Conservation (phyloP, 495 filamentous ascomycete genomes). For the Cryomyces minteri region DNA sequence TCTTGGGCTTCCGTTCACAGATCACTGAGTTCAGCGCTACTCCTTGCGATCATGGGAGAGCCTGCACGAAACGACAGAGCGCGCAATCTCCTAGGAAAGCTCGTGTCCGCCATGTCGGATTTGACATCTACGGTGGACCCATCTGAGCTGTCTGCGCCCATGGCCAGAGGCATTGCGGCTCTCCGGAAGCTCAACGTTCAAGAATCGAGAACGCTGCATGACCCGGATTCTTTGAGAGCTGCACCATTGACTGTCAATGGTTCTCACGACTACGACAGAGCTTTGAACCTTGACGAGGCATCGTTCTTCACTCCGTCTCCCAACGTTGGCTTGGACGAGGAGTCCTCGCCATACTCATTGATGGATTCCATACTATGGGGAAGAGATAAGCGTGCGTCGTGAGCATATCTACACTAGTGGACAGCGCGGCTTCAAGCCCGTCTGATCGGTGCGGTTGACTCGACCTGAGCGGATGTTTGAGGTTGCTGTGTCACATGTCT, state of each 20-base stretch:
- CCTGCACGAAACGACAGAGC: conserved; percentile 18
- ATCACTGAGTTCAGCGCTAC: conserved; percentile 42
- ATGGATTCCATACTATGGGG: conserved; percentile 14
- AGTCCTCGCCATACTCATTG: conserved; percentile 11
- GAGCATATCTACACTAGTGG: too few relatives aligned
- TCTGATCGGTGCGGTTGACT: too few relatives aligned
- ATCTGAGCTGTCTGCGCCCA: conserved; percentile 19
- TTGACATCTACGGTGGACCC: conserved; percentile 16
- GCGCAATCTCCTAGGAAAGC: conserved; percentile 12
- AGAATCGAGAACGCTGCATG: neutral
- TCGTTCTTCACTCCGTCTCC: conserved; percentile 4
- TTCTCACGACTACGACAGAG: conserved; percentile 1
- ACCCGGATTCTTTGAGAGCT: neutral
- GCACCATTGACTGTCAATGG: neutral
- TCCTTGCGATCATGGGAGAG: conserved; percentile 46
- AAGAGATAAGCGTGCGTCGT: neutral
- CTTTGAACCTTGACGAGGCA: conserved; percentile 1
- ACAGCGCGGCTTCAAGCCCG: too few relatives aligned
- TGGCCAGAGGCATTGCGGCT: conserved; percentile 16
- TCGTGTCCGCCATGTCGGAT: conserved; percentile 16
- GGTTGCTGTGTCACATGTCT: too few relatives aligned
- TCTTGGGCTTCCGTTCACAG: conserved; percentile 52
- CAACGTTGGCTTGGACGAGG: conserved; percentile 1
- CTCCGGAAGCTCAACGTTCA: conserved; percentile 11
- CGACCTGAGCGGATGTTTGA: too few relatives aligned